phyloP scores from a whole-genome alignment of 805 yeast species.

The Metschnikowia koreensis region DNA sequence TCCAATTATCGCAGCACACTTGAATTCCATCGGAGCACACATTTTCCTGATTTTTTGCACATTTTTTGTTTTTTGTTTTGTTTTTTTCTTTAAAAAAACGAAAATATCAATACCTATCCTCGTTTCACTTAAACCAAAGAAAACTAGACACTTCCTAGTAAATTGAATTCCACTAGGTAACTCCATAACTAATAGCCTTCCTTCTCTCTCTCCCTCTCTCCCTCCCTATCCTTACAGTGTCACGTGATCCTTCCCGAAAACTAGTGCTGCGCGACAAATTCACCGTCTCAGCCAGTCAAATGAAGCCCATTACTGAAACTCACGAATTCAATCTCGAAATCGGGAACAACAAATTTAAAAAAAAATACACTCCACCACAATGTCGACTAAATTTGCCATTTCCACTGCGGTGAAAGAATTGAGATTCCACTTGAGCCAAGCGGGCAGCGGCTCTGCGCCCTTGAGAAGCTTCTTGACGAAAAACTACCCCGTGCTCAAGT shows the following conservation, averaged over 20 bases:
- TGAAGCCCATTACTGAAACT: slow-evolving; percentile 3
- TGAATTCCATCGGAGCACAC: too few relatives aligned
- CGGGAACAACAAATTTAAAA: too few relatives aligned
- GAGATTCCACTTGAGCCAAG: slow-evolving; percentile 77
- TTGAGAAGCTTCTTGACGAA: slow-evolving; percentile 62
- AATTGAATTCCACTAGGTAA: too few relatives aligned
- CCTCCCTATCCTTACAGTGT: too few relatives aligned
- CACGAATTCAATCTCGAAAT: neutral
- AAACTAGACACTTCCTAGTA: too few relatives aligned
- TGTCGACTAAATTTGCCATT: slow-evolving; percentile 41
- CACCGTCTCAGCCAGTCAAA: slow-evolving; percentile 18
- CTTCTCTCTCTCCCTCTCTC: too few relatives aligned
- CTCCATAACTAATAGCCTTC: neutral
- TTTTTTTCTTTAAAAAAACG: too few relatives aligned
- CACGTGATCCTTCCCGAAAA: slow-evolving; percentile 6
- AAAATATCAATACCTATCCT: too few relatives aligned
- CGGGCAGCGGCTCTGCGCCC: slow-evolving; percentile 68
- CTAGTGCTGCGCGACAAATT: slow-evolving; percentile 11
- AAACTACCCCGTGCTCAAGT: slow-evolving; percentile 62
- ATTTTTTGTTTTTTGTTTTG: too few relatives aligned
- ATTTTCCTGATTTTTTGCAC: too few relatives aligned
- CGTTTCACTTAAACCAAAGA: too few relatives aligned
- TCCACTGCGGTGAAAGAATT: slow-evolving; percentile 70
- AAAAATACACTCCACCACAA: slow-evolving; percentile 8
- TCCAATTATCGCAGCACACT: too few relatives aligned